A percentile compares a stretch with the other conserved stretches of the same genome.
phyloP scores from a whole-genome alignment of 805 yeast genomes.

The Pichia cabralensis region DNA sequence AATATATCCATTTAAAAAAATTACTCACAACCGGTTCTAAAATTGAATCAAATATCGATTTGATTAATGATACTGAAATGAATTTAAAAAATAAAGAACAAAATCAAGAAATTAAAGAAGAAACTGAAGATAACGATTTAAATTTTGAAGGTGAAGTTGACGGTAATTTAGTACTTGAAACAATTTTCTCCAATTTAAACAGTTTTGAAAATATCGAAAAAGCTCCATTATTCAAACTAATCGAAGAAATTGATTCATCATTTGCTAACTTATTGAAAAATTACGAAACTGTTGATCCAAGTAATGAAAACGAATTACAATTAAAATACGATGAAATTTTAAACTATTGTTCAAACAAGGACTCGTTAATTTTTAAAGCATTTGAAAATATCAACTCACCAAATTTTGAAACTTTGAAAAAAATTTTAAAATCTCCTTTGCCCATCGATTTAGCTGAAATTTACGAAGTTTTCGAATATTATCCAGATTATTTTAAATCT shows the following conservation, averaged over 20 bases:
- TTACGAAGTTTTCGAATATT: slow-evolving; percentile 18
- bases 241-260: slow-evolving; percentile 17
- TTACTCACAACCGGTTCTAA: slow-evolving; percentile 2
- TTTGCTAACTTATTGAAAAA: slow-evolving; percentile 16
- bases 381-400: slow-evolving; percentile 16
- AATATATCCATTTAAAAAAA: slow-evolving; percentile 7
- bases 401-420: slow-evolving; percentile 14
- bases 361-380: slow-evolving; percentile 14
- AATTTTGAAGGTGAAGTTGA: too few species aligned
- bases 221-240: slow-evolving; percentile 15
- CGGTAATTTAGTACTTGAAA: slow-evolving; percentile 10
- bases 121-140: not conserved
- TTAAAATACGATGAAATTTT: slow-evolving; percentile 12
- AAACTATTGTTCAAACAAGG: slow-evolving; percentile 14
- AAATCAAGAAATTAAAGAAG: not conserved
- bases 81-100: not conserved
- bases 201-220: slow-evolving; percentile 14
- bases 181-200: slow-evolving; percentile 18
- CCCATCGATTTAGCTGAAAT: slow-evolving; percentile 20
- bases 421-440: slow-evolving; percentile 16
- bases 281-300: slow-evolving; percentile 15
- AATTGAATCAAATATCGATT: not conserved
- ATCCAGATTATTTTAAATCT: slow-evolving; percentile 16
- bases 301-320: slow-evolving; percentile 13
- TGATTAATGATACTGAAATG: not conserved